These are phyloP conservation scores for Fraxinus paxiana DNA, from an alignment of 305 asterid species.

Conservation along the genomic window DNA sequence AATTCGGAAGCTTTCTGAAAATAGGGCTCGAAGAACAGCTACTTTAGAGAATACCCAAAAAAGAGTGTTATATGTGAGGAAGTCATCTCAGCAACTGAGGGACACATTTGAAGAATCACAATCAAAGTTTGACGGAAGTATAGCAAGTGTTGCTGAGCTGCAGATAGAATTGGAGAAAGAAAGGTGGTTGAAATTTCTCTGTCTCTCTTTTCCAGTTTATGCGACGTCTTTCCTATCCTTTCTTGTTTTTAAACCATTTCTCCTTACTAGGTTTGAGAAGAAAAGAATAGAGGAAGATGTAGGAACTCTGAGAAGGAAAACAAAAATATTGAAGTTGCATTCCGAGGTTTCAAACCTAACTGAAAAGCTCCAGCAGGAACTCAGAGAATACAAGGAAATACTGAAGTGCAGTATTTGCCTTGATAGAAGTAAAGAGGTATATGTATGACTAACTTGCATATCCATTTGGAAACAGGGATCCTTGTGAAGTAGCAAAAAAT, in stretches of 20 bases:
- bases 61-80: constrained; percentile 50
- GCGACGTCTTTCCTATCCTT: neutral
- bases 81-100: constrained; percentile 51
- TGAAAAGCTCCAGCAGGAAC: constrained; percentile 76
- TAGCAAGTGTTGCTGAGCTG: constrained; percentile 55
- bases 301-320: constrained; percentile 64
- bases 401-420: constrained; percentile 85
- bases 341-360: constrained; percentile 56
- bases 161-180: constrained; percentile 85
- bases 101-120: constrained; percentile 66
- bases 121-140: constrained; percentile 55
- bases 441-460: neutral
- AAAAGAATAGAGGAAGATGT: constrained; percentile 83
- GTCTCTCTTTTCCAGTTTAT: neutral
- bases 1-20: constrained; percentile 62
- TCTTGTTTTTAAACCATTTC: constrained; percentile 3
- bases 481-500: neutral
- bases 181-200: constrained; percentile 42
- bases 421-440: constrained; percentile 88
- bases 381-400: constrained; percentile 78
- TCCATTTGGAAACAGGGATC: neutral
- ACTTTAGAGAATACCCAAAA: constrained; percentile 58
- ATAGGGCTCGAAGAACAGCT: constrained; percentile 47
- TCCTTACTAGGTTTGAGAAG: constrained; percentile 59
- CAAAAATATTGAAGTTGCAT: constrained; percentile 47